Evolutionary conservation across 345 rosid species (phyloP).

Genomic region (Cochlearia excelsa): DNA sequence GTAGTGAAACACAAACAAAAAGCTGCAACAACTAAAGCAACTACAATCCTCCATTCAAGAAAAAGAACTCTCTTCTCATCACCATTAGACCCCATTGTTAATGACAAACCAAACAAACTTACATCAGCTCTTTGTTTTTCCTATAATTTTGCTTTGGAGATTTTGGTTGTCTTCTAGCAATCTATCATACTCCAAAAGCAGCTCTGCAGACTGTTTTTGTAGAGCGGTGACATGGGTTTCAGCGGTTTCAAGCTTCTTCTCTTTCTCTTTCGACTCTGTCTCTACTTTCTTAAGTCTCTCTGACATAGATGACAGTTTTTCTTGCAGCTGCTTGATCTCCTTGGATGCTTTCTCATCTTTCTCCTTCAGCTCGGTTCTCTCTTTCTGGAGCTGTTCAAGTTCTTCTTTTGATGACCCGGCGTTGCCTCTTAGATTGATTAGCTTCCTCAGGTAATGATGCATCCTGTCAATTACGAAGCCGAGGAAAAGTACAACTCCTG

Average conservation of each 20-base stretch:
- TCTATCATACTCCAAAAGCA: conserved; percentile 85
- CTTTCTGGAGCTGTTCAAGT: conserved; percentile 61
- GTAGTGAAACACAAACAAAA: conserved; percentile 8
- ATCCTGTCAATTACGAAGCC: conserved; percentile 84
- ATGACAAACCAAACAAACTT: conserved; percentile 1
- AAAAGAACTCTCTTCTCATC: conserved; percentile 5
- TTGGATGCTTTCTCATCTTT: conserved; percentile 61
- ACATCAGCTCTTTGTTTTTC: conserved; percentile 18
- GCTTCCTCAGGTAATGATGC: conserved; percentile 80
- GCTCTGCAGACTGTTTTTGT: conserved; percentile 89
- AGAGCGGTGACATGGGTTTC: conserved; percentile 76
- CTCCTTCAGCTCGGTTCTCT: conserved; percentile 57
- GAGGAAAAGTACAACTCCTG: conserved; percentile 82
- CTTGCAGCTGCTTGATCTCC: conserved; percentile 57
- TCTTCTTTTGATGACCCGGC: conserved; percentile 70
- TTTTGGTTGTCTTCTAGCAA: conserved; percentile 85
- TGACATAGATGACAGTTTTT: conserved; percentile 45
- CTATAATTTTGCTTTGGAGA: conserved; percentile 59
- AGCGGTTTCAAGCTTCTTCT: conserved; percentile 71
- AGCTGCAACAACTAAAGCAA: conserved; percentile 15
- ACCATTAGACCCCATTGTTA: not conserved
- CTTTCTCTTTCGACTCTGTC: conserved; percentile 64
- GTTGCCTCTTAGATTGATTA: conserved; percentile 53
- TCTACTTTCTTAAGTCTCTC: conserved; percentile 67
- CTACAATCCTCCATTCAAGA: not conserved